These are phyloP conservation scores for Nicotiana sylvestris DNA, from an alignment of 257 asterid genomes.

Conservation along the genomic window DNA sequence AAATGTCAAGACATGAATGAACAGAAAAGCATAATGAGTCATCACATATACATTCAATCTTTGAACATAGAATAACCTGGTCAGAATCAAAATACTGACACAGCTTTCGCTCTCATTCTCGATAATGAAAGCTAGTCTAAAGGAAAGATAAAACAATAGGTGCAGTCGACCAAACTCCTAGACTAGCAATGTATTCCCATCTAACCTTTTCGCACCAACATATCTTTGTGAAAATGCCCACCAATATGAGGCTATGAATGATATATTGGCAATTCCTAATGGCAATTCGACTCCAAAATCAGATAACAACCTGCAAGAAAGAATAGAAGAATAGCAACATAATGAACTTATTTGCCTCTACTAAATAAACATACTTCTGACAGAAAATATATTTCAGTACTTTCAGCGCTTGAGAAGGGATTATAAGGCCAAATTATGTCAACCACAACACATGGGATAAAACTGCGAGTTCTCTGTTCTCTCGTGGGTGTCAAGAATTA, in stretches of 20 bases:
- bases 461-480: neutral
- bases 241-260: constrained; percentile 20
- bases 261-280: constrained; percentile 15
- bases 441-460: neutral
- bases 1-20: neutral
- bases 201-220: constrained; percentile 18
- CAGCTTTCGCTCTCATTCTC: constrained; percentile 21
- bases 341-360: neutral
- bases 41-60: neutral
- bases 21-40: neutral
- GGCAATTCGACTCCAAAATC: constrained; percentile 13
- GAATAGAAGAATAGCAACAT: neutral
- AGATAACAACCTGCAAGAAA: constrained; percentile 29
- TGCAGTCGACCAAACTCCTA: constrained; percentile 14
- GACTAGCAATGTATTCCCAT: constrained; percentile 12
- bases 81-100: constrained; percentile 17
- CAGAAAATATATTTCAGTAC: neutral
- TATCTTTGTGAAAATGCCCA: constrained; percentile 17
- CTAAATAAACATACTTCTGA: neutral
- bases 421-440: neutral
- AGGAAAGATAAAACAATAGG: constrained; percentile 1
- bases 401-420: neutral
- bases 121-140: constrained; percentile 16
- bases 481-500: neutral
- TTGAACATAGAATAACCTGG: constrained; percentile 15